Percentiles rank a stretch among this genome's conserved stretches.
These are phyloP conservation scores for Suillus americanus DNA, from an alignment of 768 basidiomycete genomes.

Conservation along the genomic window DNA sequence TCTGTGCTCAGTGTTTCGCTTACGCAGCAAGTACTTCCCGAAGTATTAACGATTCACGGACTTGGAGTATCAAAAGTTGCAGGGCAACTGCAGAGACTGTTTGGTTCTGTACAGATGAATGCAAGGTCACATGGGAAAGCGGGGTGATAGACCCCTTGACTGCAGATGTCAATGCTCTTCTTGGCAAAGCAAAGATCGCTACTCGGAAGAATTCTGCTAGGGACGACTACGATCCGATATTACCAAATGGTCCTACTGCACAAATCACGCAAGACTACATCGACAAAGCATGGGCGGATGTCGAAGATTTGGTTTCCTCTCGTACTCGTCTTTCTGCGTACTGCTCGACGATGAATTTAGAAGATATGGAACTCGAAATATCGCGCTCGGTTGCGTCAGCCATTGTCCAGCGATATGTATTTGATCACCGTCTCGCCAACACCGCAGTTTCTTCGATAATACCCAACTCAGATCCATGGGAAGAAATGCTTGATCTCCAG, in stretches of 20 bases:
- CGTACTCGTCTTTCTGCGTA: conserved; percentile 22
- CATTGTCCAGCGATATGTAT: conserved; percentile 42
- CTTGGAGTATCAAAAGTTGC: conserved; percentile 44
- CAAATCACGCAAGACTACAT: conserved; percentile 39
- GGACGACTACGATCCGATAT: conserved; percentile 1
- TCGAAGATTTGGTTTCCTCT: conserved; percentile 31
- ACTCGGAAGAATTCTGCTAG: conserved; percentile 29
- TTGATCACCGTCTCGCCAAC: conserved; percentile 15
- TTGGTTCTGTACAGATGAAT: conserved; percentile 57
- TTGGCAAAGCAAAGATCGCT: conserved; percentile 34
- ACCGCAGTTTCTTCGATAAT: conserved; percentile 4
- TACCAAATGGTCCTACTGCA: conserved; percentile 12
- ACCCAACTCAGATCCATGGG: conserved; percentile 36
- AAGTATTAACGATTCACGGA: conserved; percentile 26
- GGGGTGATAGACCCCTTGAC: conserved; percentile 34
- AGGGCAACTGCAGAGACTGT: conserved; percentile 38
- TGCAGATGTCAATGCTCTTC: conserved; percentile 31
- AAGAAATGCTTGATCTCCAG: conserved; percentile 53
- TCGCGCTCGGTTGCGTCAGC: conserved; percentile 55
- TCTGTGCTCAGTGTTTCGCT: conserved; percentile 64
- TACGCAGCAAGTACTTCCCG: conserved; percentile 40
- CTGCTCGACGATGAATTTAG: conserved; percentile 33
- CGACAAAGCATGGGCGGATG: conserved; percentile 46
- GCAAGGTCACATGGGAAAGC: conserved; percentile 44
- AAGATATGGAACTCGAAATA: conserved; percentile 59